A percentile compares a stretch with the other conserved stretches of the same genome.
phyloP scores from a whole-genome alignment of 202 grass and related monocot species.

The Eragrostis tef region DNA sequence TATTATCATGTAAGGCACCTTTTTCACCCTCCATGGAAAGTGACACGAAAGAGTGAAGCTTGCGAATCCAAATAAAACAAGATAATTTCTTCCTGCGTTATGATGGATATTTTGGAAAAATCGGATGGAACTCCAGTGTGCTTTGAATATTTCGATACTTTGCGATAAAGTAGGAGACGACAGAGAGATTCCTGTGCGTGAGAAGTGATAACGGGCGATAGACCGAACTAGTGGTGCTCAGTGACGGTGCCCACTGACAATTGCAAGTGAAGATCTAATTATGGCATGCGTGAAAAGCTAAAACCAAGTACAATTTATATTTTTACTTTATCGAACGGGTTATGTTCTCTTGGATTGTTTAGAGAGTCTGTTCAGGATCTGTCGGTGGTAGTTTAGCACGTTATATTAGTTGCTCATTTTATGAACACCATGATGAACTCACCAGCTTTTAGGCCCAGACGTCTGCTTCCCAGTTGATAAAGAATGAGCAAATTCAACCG shows the following conservation, averaged over 20 bases:
- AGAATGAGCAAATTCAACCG: neutral
- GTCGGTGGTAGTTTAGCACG: neutral
- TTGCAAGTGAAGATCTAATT: slow-evolving; percentile 34
- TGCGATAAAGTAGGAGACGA: slow-evolving; percentile 15
- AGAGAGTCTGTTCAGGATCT: neutral
- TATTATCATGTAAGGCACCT: slow-evolving; percentile 30
- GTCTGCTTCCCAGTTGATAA: neutral
- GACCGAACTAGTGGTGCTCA: slow-evolving; percentile 22
- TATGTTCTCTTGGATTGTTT: slow-evolving; percentile 7
- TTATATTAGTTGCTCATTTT: neutral
- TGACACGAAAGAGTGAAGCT: slow-evolving; percentile 16
- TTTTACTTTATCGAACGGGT: neutral
- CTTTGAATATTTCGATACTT: slow-evolving; percentile 13
- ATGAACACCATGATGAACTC: slow-evolving; percentile 19
- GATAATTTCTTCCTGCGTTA: slow-evolving; percentile 41
- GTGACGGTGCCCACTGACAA: slow-evolving; percentile 45
- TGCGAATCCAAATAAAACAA: neutral
- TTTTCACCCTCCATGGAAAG: slow-evolving; percentile 28
- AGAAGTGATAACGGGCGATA: slow-evolving; percentile 25
- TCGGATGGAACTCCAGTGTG: neutral
- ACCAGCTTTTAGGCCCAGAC: slow-evolving; percentile 2
- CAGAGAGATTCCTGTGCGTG: slow-evolving; percentile 9
- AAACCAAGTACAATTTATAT: neutral
- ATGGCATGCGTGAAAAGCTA: slow-evolving; percentile 40
- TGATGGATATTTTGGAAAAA: slow-evolving; percentile 44